Evolutionary conservation across 208 protist species (phyloP), one percentile per base, ranked within the genome.

Genomic region (Leishmania tarentolae): DNA sequence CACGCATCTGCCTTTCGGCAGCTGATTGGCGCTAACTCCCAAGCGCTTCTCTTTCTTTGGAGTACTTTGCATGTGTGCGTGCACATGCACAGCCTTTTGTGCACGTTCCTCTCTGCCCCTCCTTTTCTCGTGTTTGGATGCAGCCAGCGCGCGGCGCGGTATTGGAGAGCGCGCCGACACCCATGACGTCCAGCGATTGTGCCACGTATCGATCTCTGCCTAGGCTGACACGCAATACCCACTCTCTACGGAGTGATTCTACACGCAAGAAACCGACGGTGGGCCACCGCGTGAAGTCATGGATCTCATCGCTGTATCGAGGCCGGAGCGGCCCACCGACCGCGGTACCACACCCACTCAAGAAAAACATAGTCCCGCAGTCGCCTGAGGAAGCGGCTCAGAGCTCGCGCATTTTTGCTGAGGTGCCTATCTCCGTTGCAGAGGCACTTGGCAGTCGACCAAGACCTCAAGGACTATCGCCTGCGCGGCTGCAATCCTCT

Each of bases 331-430:
- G 72, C 50, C 59, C 44, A 31, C 76, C 57, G 17, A 21, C 35
- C 3, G 37, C 74, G 21, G 21, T 53, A 7, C 8, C 76, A 4
- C 69, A 37, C 3, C 31, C 52, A 4, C 52, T 70, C 46, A 50
- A 65, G 7, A 68, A 77, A 28, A 59, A 57, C 46, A 75, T 76
- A n/a, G 8, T 24, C 47, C 76, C 63, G 47, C 72, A 69, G 50
- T 59, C 61, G 9, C 75, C 74, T 13, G 42, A 61, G 35, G 53
- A 76, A 37, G 80, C 37, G 2, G 66, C 75, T 40, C 47, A 66
- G 66, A 83, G 75, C 66, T 65, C 40, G 19, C 65, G 57, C 31
- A 71, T n/a, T 28, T 63, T 69, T 37, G 37, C 65, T 4, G 70
- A 57, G n/a, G 65, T 72, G 2, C 57, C 70, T 8, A 31, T 80